A percentile compares a stretch with the other conserved stretches of the same genome.
These are phyloP conservation scores for Suillus luteus DNA, from an alignment of 768 basidiomycete genomes.

Conservation along the genomic window DNA sequence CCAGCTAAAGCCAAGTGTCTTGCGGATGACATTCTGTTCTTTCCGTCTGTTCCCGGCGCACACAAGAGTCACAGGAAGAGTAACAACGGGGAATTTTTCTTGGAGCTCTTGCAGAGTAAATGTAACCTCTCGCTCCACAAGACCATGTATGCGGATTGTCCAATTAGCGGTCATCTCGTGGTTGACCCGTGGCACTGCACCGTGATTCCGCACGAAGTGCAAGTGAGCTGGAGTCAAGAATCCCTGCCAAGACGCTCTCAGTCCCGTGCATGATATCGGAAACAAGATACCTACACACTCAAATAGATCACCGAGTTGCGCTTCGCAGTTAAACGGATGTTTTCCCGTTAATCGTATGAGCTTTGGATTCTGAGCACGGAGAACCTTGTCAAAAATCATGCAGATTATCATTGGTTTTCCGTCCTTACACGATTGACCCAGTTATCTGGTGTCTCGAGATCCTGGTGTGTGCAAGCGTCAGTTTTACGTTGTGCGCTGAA, in stretches of 20 bases:
- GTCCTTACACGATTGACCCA: constrained; percentile 40
- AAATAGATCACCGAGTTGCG: constrained; percentile 47
- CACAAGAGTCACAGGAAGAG: constrained; percentile 59
- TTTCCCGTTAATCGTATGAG: constrained; percentile 57
- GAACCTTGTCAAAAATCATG: background rate
- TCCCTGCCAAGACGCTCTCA: constrained; percentile 33
- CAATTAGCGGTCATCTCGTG: constrained; percentile 40
- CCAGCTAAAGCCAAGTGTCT: constrained; percentile 59
- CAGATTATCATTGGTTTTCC: background rate
- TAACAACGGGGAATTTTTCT: constrained; percentile 50
- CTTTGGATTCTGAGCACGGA: constrained; percentile 29
- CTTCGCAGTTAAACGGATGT: constrained; percentile 65
- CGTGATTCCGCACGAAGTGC: constrained; percentile 66
- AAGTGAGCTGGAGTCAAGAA: constrained; percentile 57
- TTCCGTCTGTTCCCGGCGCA: constrained; percentile 69
- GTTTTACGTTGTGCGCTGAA: background rate
- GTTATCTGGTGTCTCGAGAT: constrained; percentile 41
- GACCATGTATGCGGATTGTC: constrained; percentile 44
- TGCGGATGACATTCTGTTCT: constrained; percentile 63
- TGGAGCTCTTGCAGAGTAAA: constrained; percentile 49
- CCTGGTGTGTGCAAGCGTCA: constrained; percentile 20
- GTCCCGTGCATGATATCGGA: background rate
- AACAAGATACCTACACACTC: constrained; percentile 29
- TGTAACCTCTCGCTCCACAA: constrained; percentile 37
- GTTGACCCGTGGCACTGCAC: constrained; percentile 54